These are phyloP conservation scores for Hyphopichia burtonii DNA, from an alignment of 1,139 yeast genomes.

Conservation along the genomic window DNA sequence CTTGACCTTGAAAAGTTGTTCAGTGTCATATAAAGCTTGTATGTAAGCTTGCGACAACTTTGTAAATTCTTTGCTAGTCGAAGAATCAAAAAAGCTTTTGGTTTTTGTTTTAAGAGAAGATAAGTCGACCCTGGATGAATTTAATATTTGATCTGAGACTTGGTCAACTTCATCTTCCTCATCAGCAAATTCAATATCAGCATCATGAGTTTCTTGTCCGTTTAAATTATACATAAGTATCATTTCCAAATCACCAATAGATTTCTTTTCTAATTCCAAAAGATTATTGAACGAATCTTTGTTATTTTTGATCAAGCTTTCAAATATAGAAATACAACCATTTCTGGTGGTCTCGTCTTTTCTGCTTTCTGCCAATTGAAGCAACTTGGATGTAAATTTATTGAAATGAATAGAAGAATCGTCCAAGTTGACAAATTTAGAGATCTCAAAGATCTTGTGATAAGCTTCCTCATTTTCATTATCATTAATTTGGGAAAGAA, in stretches of 20 bases:
- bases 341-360: slow-evolving; percentile 23
- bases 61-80: slow-evolving; percentile 43
- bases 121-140: slow-evolving; percentile 8
- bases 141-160: slow-evolving; percentile 16
- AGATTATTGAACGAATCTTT: slow-evolving; percentile 39
- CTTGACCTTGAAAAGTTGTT: not conserved
- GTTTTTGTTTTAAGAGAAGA: slow-evolving; percentile 19
- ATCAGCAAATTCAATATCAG: slow-evolving; percentile 22
- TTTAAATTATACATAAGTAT: slow-evolving; percentile 59
- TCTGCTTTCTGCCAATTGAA: slow-evolving; percentile 9
- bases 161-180: slow-evolving; percentile 23
- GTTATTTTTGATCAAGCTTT: slow-evolving; percentile 40
- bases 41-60: slow-evolving; percentile 39
- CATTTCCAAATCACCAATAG: slow-evolving; percentile 63
- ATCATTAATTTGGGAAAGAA: slow-evolving; percentile 14
- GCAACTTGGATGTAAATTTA: slow-evolving; percentile 19
- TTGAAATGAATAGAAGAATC: slow-evolving; percentile 21
- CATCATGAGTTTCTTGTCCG: slow-evolving; percentile 18
- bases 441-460: slow-evolving; percentile 14
- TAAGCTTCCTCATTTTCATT: slow-evolving; percentile 12
- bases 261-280: slow-evolving; percentile 33
- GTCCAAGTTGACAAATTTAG: slow-evolving; percentile 21
- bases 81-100: slow-evolving; percentile 37
- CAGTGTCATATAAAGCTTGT: slow-evolving; percentile 16
- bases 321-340: slow-evolving; percentile 41